phyloP scores from a whole-genome alignment of 2,329 filamentous ascomycete species.

The Elsinoe perseae region DNA sequence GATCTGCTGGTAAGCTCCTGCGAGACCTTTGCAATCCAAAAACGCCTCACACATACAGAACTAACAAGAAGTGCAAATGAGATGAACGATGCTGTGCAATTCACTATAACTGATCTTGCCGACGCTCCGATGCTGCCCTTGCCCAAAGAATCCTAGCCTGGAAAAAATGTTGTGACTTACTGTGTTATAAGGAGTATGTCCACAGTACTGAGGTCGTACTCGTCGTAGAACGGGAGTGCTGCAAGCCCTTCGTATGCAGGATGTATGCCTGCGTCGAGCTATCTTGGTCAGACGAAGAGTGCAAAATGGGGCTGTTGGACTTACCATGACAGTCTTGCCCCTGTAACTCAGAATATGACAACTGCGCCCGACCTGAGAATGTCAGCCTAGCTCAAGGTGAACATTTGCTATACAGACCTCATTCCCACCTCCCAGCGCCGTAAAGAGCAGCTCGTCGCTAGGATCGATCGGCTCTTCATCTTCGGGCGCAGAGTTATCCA shows the following conservation, averaged over 20 bases:
- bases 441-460: conserved; percentile 86
- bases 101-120: neutral
- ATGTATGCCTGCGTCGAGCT: conserved; percentile 97
- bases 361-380: conserved; percentile 48
- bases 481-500: conserved; percentile 55
- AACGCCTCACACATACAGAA: neutral
- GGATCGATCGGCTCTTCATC: conserved; percentile 86
- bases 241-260: conserved; percentile 92
- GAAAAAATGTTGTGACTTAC: conserved; percentile 56
- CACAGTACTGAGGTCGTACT: conserved; percentile 94
- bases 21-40: neutral
- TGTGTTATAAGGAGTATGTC: conserved; percentile 97
- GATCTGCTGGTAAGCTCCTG: neutral
- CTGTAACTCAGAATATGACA: conserved; percentile 99
- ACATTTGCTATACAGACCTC: conserved; percentile 60
- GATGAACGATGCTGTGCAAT: neutral
- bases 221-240: conserved; percentile 92
- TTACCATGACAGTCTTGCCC: conserved; percentile 96
- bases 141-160: neutral
- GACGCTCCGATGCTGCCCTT: neutral
- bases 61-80: neutral
- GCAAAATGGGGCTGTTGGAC: conserved; percentile 23
- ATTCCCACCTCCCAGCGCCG: conserved; percentile 89
- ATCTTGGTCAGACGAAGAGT: conserved; percentile 22
- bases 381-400: neutral